A percentile compares a stretch with the other conserved stretches of the same genome.
Conservation (phyloP, 2,329 filamentous ascomycete genomes). For the Aureobasidium musti region DNA sequence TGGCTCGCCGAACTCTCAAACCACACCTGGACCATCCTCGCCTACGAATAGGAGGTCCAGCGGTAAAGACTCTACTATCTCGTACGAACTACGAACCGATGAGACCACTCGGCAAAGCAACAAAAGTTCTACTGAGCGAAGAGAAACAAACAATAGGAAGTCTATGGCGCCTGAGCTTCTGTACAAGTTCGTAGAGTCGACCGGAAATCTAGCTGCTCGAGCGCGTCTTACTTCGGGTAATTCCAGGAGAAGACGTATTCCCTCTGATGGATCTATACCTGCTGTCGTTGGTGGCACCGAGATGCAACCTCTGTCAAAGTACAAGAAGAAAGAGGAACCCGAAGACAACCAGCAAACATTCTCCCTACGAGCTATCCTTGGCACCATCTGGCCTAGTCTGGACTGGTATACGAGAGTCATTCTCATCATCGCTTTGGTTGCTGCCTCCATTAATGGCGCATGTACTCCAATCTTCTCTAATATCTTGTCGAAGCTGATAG, state of each 20-base stretch:
- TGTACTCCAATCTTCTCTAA: constrained; percentile 75
- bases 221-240: constrained; percentile 24
- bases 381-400: constrained; percentile 70
- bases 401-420: constrained; percentile 53
- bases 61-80: background rate
- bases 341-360: background rate
- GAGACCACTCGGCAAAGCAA: background rate
- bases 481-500: constrained; percentile 70
- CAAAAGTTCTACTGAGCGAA: background rate
- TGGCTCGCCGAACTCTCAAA: background rate
- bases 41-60: background rate
- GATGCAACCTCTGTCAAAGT: constrained; percentile 5
- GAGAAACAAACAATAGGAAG: constrained; percentile 4
- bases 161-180: constrained; percentile 29
- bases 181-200: constrained; percentile 33
- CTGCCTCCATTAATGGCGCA: constrained; percentile 64
- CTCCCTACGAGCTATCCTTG: constrained; percentile 58
- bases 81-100: background rate
- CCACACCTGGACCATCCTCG: background rate
- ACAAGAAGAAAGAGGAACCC: background rate
- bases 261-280: constrained; percentile 13
- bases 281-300: background rate
- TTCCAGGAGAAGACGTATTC: constrained; percentile 22
- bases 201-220: constrained; percentile 33
- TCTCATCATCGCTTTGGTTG: constrained; percentile 62